Conservation (phyloP, 805 yeast species). For the Saturnispora dispora region DNA sequence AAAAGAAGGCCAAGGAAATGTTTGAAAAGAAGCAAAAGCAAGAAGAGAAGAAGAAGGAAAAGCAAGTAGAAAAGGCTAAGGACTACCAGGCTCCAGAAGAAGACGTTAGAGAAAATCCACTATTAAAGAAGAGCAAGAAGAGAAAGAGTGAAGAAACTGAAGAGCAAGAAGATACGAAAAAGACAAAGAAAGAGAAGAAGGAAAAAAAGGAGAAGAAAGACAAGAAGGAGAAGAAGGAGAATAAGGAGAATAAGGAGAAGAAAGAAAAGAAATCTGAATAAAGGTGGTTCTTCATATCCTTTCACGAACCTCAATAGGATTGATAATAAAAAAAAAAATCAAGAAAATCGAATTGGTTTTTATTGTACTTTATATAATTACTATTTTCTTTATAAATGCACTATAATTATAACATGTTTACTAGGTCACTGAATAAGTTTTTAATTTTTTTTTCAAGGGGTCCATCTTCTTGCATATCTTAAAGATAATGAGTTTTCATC, state of each 20-base stretch:
- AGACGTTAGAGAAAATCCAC: conserved; percentile 29
- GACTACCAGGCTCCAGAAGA: conserved; percentile 87
- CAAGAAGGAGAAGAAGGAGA: conserved; percentile 23
- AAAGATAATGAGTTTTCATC: conserved; percentile 5
- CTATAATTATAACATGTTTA: not conserved
- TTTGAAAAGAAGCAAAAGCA: conserved; percentile 76
- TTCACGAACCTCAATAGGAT: conserved; percentile 2
- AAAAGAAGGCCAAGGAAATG: conserved; percentile 61
- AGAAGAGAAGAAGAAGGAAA: conserved; percentile 54
- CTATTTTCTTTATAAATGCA: not conserved
- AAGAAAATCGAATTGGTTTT: not conserved
- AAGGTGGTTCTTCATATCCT: not conserved
- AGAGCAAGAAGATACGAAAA: conserved; percentile 23
- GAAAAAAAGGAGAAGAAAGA: conserved; percentile 19
- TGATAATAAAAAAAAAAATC: not conserved
- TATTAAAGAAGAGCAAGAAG: conserved; percentile 25
- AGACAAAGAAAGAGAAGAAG: conserved; percentile 24
- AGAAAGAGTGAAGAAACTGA: conserved; percentile 23
- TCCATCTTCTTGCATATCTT: conserved; percentile 6
- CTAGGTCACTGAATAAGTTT: not conserved
- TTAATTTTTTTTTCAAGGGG: not conserved
- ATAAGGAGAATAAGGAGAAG: conserved; percentile 17
- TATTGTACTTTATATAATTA: not conserved
- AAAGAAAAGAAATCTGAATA: conserved; percentile 7
- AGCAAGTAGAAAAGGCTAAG: conserved; percentile 61